phyloP scores from a whole-genome alignment of 177 flowering plant species.

The Telopea speciosissima region DNA sequence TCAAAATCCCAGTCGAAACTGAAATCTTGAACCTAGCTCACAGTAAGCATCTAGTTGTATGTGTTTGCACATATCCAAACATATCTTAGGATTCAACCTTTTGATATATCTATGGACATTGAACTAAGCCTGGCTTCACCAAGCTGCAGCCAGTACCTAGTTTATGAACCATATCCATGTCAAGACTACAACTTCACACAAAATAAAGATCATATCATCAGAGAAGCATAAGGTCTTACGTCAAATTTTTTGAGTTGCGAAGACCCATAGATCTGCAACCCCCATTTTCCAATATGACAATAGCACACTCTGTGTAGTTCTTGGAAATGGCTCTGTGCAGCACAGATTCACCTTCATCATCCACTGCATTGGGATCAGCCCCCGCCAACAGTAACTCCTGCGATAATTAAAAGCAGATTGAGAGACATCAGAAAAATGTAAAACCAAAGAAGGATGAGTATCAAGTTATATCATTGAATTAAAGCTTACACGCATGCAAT shows the following conservation, averaged over 20 bases:
- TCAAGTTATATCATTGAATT: neutral
- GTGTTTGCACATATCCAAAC: neutral
- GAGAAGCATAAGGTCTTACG: constrained; percentile 48
- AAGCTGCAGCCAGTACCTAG: neutral
- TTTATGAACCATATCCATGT: neutral
- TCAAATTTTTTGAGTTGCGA: constrained; percentile 63
- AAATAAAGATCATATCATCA: neutral
- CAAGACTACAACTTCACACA: neutral
- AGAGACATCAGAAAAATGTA: constrained; percentile 4
- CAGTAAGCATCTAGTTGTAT: neutral
- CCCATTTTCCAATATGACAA: constrained; percentile 87
- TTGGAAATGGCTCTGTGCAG: constrained; percentile 87
- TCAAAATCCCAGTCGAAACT: too few relatives aligned
- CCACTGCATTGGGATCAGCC: constrained; percentile 96
- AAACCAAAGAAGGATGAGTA: neutral
- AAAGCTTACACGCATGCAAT: constrained; percentile 92
- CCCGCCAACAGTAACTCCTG: constrained; percentile 94
- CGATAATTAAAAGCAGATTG: constrained; percentile 12
- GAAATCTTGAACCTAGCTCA: neutral
- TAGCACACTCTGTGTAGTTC: constrained; percentile 91
- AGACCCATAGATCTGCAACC: constrained; percentile 87
- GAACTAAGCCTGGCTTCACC: neutral
- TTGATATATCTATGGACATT: neutral
- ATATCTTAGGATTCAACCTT: neutral
- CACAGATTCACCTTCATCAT: constrained; percentile 96